phyloP scores from a whole-genome alignment of 2,329 filamentous ascomycete genomes.

The Colletotrichum sp. region DNA sequence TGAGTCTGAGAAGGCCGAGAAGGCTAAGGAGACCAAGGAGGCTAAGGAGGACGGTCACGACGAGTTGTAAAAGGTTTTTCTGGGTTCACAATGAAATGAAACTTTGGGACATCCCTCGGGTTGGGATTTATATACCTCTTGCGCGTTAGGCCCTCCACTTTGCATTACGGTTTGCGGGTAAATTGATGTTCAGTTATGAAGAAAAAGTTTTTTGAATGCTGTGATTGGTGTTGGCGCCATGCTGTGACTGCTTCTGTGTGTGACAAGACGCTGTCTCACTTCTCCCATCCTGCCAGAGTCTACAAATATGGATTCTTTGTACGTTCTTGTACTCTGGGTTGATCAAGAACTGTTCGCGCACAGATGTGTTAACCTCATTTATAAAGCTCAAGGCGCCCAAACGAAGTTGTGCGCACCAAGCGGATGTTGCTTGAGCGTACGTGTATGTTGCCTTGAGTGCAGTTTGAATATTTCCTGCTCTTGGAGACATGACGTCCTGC shows the following conservation, averaged over 20 bases:
- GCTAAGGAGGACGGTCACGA: conserved; percentile 64
- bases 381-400: neutral
- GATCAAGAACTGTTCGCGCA: neutral
- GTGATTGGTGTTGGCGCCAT: neutral
- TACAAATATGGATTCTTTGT: neutral
- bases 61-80: conserved; percentile 69
- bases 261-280: neutral
- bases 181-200: conserved; percentile 11
- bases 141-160: conserved; percentile 17
- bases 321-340: neutral
- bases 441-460: neutral
- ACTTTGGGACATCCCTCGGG: conserved; percentile 17
- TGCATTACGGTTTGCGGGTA: conserved; percentile 20
- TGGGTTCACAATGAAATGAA: conserved; percentile 19
- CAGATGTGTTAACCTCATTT: neutral
- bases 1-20: conserved; percentile 43
- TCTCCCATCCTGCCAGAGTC: neutral
- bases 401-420: neutral
- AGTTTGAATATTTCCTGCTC: neutral
- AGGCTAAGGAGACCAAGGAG: conserved; percentile 49
- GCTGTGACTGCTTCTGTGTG: neutral
- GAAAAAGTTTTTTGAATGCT: neutral
- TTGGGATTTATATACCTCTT: conserved; percentile 27
- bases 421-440: neutral
- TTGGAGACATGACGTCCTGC: neutral